These are phyloP conservation scores for Boletus calvinii DNA, from an alignment of 1,284 basidiomycete genomes.

Conservation along the genomic window DNA sequence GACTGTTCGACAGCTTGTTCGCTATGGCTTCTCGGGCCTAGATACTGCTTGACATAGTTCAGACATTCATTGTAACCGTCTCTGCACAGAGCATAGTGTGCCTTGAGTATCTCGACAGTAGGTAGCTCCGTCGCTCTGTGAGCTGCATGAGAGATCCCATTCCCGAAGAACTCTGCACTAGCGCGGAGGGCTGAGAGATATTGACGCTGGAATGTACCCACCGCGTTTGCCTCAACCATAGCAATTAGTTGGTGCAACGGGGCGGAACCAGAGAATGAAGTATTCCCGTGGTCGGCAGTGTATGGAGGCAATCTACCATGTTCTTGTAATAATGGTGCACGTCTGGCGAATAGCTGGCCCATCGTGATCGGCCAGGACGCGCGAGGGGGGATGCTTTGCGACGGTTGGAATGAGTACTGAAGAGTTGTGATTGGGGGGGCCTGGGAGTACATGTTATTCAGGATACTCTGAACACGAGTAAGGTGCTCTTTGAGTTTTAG, in stretches of 20 bases:
- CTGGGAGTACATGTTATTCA: background rate
- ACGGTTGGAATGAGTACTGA: constrained; percentile 18
- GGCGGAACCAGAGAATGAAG: background rate
- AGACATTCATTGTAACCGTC: constrained; percentile 2
- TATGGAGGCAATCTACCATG: background rate
- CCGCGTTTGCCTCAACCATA: constrained; percentile 1
- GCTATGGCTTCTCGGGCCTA: constrained; percentile 12
- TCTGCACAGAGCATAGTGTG: constrained; percentile 9
- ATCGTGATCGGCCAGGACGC: background rate
- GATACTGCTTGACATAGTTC: constrained; percentile 2
- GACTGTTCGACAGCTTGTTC: constrained; percentile 21
- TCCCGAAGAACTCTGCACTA: constrained; percentile 18
- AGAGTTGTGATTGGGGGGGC: background rate
- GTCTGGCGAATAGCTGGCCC: constrained; percentile 13
- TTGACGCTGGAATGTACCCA: constrained; percentile 14
- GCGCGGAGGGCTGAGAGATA: constrained; percentile 18
- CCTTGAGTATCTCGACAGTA: constrained; percentile 7
- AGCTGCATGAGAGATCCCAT: background rate
- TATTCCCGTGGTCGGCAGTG: background rate
- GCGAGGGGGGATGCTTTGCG: background rate
- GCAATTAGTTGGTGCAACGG: constrained; percentile 14
- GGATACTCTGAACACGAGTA: constrained; percentile 11
- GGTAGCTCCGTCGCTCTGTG: background rate
- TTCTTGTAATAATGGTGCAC: background rate
- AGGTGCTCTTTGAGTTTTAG: constrained; percentile 11